Evolutionary conservation across 176 grass and related monocot genomes (phyloP).

Genomic region (Hordeum vulgare): DNA sequence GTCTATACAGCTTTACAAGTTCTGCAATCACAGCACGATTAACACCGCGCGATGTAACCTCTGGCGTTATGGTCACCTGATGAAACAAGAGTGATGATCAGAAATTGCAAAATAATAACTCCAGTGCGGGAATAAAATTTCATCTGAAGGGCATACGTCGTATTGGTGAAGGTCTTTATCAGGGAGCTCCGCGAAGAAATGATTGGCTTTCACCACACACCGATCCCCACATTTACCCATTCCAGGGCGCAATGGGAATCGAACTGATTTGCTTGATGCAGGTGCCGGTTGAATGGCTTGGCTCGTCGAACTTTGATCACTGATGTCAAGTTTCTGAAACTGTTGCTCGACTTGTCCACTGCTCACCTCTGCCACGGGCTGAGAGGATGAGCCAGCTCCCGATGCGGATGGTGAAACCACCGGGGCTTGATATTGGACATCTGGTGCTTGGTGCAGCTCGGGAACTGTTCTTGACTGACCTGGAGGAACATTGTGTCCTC

Average conservation of each 20-base stretch:
- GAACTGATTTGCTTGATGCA: constrained; percentile 69
- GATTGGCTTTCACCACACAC: constrained; percentile 93
- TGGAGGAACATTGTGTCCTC: constrained; percentile 47
- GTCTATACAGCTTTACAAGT: constrained; percentile 54
- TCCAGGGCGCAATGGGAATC: constrained; percentile 78
- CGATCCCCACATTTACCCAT: constrained; percentile 79
- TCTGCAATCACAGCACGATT: constrained; percentile 91
- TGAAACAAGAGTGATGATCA: constrained; percentile 15
- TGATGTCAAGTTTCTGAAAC: constrained; percentile 49
- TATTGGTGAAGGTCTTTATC: constrained; percentile 97
- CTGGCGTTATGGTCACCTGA: constrained; percentile 82
- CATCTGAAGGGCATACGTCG: constrained; percentile 45
- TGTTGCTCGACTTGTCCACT: constrained; percentile 65
- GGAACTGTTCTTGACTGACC: constrained; percentile 73
- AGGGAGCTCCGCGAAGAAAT: constrained; percentile 92
- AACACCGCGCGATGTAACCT: constrained; percentile 79
- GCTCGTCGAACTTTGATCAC: constrained; percentile 39
- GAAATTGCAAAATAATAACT: constrained; percentile 2
- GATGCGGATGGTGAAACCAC: constrained; percentile 44
- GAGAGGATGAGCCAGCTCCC: constrained; percentile 60
- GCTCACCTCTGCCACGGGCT: constrained; percentile 48
- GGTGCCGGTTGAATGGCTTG: constrained; percentile 53
- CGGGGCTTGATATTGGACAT: constrained; percentile 55
- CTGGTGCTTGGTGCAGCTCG: constrained; percentile 98
- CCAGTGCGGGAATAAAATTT: background rate